Conservation (phyloP, 495 filamentous ascomycete genomes). For the Talaromyces proteolyticus region DNA sequence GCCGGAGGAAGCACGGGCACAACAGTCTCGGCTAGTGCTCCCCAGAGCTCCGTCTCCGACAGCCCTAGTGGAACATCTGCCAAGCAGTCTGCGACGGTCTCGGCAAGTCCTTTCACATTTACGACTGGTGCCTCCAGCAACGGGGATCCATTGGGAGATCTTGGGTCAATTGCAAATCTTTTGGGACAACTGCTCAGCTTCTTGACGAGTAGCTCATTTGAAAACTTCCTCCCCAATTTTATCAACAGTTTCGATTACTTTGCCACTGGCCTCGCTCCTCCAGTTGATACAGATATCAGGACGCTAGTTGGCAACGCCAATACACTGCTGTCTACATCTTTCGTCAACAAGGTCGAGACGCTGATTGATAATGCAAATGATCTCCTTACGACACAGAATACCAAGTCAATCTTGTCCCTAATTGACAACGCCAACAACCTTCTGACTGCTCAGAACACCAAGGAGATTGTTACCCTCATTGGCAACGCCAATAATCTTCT, state of each 20-base stretch:
- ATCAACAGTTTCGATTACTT: constrained; percentile 29
- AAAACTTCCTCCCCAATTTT: constrained; percentile 17
- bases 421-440: constrained; percentile 19
- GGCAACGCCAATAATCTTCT: constrained; percentile 32
- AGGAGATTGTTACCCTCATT: constrained; percentile 27
- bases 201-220: background rate
- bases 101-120: background rate
- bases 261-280: constrained; percentile 25
- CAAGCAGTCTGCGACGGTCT: background rate
- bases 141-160: background rate
- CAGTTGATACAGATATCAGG: constrained; percentile 35
- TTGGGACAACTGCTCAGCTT: background rate
- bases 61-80: background rate
- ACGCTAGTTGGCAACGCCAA: constrained; percentile 24
- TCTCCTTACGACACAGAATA: constrained; percentile 26
- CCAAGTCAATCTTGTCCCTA: constrained; percentile 25
- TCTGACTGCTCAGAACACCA: constrained; percentile 31
- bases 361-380: constrained; percentile 31
- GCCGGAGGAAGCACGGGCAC: background rate
- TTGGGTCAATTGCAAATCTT: background rate
- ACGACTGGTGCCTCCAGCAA: background rate
- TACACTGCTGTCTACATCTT: constrained; percentile 25
- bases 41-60: background rate
- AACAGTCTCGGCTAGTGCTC: background rate
- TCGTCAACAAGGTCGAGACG: constrained; percentile 25